These are phyloP conservation scores for Kwoniella pini DNA, from an alignment of 768 basidiomycete species.

Conservation along the genomic window DNA sequence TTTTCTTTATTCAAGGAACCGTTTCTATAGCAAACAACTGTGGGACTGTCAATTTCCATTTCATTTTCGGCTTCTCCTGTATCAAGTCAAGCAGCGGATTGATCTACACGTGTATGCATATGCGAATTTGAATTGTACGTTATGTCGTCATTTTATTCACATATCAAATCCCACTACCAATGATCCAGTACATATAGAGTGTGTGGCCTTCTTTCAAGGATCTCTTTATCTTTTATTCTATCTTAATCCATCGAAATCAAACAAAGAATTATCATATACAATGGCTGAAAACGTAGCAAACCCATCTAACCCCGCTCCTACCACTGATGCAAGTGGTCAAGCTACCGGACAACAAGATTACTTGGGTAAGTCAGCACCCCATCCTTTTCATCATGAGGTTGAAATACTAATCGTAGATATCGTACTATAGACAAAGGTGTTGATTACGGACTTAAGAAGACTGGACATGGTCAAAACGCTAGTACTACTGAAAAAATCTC, in stretches of 20 bases:
- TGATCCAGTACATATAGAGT: too few relatives aligned
- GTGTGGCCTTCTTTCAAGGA: too few relatives aligned
- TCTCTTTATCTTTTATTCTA: too few relatives aligned
- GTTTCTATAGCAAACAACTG: too few relatives aligned
- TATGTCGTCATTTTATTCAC: slow-evolving; percentile 6
- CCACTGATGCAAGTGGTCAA: neutral
- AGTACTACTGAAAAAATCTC: slow-evolving; percentile 42
- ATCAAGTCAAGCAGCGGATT: too few relatives aligned
- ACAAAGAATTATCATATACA: neutral
- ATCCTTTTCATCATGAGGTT: neutral
- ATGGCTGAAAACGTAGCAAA: slow-evolving; percentile 18
- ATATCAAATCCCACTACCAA: too few relatives aligned
- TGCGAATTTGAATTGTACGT: neutral
- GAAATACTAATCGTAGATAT: neutral
- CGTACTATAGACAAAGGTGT: slow-evolving; percentile 25
- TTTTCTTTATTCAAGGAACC: neutral
- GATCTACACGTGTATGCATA: neutral
- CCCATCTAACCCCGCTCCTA: neutral
- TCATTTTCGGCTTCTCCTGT: too few relatives aligned
- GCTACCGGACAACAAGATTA: slow-evolving; percentile 21
- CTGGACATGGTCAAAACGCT: slow-evolving; percentile 26
- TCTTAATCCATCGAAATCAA: neutral
- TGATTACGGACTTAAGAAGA: slow-evolving; percentile 16
- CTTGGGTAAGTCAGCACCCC: slow-evolving; percentile 15
- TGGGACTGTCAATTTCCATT: too few relatives aligned